A percentile compares a stretch with the other conserved stretches of the same genome.
Evolutionary conservation across 495 filamentous ascomycete genomes (phyloP).

Genomic region (Geoglossum glabrum): DNA sequence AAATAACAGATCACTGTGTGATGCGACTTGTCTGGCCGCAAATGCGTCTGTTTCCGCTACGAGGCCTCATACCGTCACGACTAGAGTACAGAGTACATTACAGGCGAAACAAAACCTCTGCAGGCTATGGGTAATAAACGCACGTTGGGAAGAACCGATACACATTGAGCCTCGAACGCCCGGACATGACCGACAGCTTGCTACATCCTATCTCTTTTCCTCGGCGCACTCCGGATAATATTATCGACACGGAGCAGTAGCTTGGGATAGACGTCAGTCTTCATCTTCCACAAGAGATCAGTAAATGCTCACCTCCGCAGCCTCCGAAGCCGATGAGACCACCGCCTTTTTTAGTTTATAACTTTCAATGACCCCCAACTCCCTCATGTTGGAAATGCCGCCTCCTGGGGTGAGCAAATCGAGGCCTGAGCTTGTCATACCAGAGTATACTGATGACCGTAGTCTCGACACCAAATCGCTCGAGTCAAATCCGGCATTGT

Average conservation of each 20-base stretch:
- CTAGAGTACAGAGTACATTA: background rate
- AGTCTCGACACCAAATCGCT: slow-evolving; percentile 83
- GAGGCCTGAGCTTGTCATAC: slow-evolving; percentile 75
- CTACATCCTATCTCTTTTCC: slow-evolving; percentile 53
- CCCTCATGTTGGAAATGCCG: slow-evolving; percentile 88
- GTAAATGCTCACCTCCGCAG: slow-evolving; percentile 58
- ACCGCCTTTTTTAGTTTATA: slow-evolving; percentile 98
- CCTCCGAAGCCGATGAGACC: slow-evolving; percentile 84
- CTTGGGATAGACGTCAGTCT: slow-evolving; percentile 18
- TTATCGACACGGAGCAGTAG: slow-evolving; percentile 69
- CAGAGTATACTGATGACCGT: slow-evolving; percentile 82
- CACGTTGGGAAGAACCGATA: background rate
- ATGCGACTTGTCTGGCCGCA: background rate
- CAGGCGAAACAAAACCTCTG: background rate
- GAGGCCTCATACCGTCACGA: background rate
- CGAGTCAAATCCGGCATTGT: slow-evolving; percentile 91
- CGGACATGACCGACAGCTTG: background rate
- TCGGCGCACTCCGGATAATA: slow-evolving; percentile 63
- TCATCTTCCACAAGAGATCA: background rate
- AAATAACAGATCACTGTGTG: background rate
- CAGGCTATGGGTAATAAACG: background rate
- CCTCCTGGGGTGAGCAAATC: slow-evolving; percentile 81
- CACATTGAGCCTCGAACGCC: background rate
- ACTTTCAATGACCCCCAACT: slow-evolving; percentile 91
- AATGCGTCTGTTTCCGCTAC: background rate